Evolutionary conservation across 1,284 basidiomycete genomes (phyloP).

Genomic region (Sphaerobolus stellatus): DNA sequence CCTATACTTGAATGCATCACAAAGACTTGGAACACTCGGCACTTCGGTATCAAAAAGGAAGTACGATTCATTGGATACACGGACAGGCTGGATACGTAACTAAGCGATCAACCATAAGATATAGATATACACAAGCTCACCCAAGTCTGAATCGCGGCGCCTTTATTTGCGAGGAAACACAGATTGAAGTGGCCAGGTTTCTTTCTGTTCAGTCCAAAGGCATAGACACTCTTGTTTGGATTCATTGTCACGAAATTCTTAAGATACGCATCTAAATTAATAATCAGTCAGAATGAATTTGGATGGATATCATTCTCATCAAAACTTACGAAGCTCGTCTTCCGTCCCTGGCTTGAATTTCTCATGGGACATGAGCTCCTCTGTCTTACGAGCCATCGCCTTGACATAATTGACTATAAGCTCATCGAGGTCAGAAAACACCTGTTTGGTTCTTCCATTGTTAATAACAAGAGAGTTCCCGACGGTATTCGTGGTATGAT

Average conservation of each 20-base stretch:
- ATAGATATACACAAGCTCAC: conserved; percentile 42
- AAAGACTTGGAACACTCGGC: conserved; percentile 86
- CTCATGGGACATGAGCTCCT: conserved; percentile 94
- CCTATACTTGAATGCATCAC: conserved; percentile 94
- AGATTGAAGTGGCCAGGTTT: conserved; percentile 92
- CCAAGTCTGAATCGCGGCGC: conserved; percentile 89
- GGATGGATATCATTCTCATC: not conserved
- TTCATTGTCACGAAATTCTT: conserved; percentile 92
- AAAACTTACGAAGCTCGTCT: conserved; percentile 81
- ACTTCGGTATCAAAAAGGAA: conserved; percentile 86
- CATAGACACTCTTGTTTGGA: conserved; percentile 93
- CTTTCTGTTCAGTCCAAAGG: conserved; percentile 89
- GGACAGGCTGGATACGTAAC: conserved; percentile 63
- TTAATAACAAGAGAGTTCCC: conserved; percentile 82
- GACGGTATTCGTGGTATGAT: conserved; percentile 65
- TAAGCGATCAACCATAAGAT: not conserved
- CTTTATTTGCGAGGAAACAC: conserved; percentile 92
- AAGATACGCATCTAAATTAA: conserved; percentile 71
- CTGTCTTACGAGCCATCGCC: conserved; percentile 91
- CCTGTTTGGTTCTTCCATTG: conserved; percentile 56
- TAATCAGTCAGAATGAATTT: conserved; percentile 7
- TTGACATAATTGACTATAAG: conserved; percentile 97
- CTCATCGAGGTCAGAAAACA: conserved; percentile 94
- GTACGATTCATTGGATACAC: conserved; percentile 88
- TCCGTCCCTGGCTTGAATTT: conserved; percentile 91